A percentile compares a stretch with the other conserved stretches of the same genome.
Conservation (phyloP, 2,329 filamentous ascomycete genomes). For the Fusarium scirpi region DNA sequence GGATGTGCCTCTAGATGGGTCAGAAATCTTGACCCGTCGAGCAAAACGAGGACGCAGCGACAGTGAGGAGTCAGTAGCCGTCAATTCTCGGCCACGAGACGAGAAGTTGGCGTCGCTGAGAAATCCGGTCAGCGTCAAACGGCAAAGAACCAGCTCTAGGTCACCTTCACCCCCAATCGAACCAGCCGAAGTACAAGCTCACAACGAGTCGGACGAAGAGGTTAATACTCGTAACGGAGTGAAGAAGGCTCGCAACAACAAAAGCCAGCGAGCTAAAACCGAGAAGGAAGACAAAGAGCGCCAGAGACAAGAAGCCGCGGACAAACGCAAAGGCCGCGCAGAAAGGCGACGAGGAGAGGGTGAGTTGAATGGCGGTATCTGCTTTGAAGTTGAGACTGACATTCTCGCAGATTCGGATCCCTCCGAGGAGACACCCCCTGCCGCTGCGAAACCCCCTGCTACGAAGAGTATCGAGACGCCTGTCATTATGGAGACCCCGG, state of each 20-base stretch:
- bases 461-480: slow-evolving; percentile 51
- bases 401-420: slow-evolving; percentile 73
- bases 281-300: slow-evolving; percentile 81
- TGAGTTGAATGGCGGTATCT: slow-evolving; percentile 54
- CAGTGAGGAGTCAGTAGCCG: slow-evolving; percentile 85
- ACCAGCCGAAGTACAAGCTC: slow-evolving; percentile 61
- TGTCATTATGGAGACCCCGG: slow-evolving; percentile 45
- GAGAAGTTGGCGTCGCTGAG: slow-evolving; percentile 59
- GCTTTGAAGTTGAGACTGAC: slow-evolving; percentile 24
- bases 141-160: slow-evolving; percentile 84
- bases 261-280: slow-evolving; percentile 71
- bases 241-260: slow-evolving; percentile 72
- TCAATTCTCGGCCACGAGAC: slow-evolving; percentile 34
- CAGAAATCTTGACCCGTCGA: slow-evolving; percentile 70
- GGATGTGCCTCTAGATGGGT: slow-evolving; percentile 67
- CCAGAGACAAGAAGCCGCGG: slow-evolving; percentile 78
- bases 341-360: slow-evolving; percentile 86
- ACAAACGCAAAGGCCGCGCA: slow-evolving; percentile 83
- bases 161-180: slow-evolving; percentile 69
- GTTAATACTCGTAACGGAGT: slow-evolving; percentile 61
- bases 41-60: slow-evolving; percentile 89
- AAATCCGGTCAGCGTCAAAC: slow-evolving; percentile 77
- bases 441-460: slow-evolving; percentile 50
- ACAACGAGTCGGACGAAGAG: slow-evolving; percentile 81
- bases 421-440: slow-evolving; percentile 73